A percentile compares a stretch with the other conserved stretches of the same genome.
Conservation (phyloP, 108 stramenopile genomes). For the Cyclotella kingstonii region DNA sequence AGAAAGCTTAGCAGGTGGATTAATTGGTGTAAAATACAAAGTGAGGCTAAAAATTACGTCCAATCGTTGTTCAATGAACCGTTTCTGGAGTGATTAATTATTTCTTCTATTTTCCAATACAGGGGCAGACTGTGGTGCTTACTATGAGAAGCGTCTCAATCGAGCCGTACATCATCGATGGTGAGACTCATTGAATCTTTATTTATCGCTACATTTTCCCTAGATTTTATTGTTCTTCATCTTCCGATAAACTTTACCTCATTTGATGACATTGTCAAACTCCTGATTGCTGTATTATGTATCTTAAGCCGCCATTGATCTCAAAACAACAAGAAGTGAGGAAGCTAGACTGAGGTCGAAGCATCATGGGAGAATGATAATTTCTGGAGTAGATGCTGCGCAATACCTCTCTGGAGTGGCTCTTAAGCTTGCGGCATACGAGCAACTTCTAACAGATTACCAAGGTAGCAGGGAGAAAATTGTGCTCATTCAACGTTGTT, state of each 20-base stretch:
- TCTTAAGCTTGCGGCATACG: slow-evolving; percentile 96
- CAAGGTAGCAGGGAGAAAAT: slow-evolving; percentile 85
- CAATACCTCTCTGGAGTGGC: slow-evolving; percentile 91
- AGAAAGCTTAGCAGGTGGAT: slow-evolving; percentile 54
- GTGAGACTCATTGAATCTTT: slow-evolving; percentile 6
- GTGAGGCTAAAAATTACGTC: too few species aligned
- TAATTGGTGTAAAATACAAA: slow-evolving; percentile 68
- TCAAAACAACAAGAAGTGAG: too few species aligned
- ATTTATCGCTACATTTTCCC: too few species aligned
- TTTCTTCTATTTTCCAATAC: too few species aligned
- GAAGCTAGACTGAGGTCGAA: slow-evolving; percentile 59
- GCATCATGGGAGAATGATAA: slow-evolving; percentile 76
- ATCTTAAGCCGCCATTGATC: too few species aligned
- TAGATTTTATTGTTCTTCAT: too few species aligned
- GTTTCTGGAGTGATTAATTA: too few species aligned
- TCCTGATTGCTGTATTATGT: too few species aligned
- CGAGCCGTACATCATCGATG: slow-evolving; percentile 49
- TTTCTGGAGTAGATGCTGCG: slow-evolving; percentile 90
- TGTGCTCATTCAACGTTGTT: slow-evolving; percentile 90
- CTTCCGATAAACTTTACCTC: too few species aligned
- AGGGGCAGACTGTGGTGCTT: slow-evolving; percentile 64
- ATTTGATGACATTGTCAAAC: too few species aligned
- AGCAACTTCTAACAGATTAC: slow-evolving; percentile 93
- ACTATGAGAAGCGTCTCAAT: slow-evolving; percentile 83
- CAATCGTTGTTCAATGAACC: too few species aligned